Evolutionary conservation across 257 asterid species (phyloP).

Genomic region (Orobanche coerulescens): DNA sequence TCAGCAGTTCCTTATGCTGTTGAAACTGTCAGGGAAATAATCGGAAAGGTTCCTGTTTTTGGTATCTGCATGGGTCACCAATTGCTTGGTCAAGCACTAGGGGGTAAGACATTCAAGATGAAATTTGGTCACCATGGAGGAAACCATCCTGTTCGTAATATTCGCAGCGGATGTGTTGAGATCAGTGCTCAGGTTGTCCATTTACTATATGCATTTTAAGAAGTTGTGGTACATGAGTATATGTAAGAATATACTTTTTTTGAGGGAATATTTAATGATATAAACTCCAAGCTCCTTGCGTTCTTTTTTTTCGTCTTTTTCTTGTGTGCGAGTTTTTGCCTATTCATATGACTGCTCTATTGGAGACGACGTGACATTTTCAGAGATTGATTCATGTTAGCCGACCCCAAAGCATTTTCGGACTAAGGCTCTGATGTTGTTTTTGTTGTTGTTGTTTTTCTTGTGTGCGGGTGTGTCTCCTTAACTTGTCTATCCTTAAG

Average conservation of each 20-base stretch:
- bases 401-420: no score
- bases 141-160: constrained; percentile 89
- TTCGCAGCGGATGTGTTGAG: constrained; percentile 68
- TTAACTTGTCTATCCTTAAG: background rate
- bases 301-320: no score
- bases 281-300: background rate
- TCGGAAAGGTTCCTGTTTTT: constrained; percentile 79
- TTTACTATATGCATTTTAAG: background rate
- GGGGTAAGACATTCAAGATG: constrained; percentile 95
- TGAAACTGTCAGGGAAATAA: constrained; percentile 64
- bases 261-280: no score
- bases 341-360: no score
- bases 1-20: constrained; percentile 98
- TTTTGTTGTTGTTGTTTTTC: no score
- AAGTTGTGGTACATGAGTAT: no score
- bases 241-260: no score
- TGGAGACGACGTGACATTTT: no score
- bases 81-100: constrained; percentile 94
- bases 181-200: constrained; percentile 86
- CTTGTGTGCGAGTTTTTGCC: no score
- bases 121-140: constrained; percentile 99
- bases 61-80: constrained; percentile 99
- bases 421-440: no score
- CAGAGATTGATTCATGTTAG: no score
- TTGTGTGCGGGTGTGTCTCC: no score